These are phyloP conservation scores for Coleophoma cylindrospora DNA, from an alignment of 2,329 filamentous ascomycete genomes.

Conservation along the genomic window DNA sequence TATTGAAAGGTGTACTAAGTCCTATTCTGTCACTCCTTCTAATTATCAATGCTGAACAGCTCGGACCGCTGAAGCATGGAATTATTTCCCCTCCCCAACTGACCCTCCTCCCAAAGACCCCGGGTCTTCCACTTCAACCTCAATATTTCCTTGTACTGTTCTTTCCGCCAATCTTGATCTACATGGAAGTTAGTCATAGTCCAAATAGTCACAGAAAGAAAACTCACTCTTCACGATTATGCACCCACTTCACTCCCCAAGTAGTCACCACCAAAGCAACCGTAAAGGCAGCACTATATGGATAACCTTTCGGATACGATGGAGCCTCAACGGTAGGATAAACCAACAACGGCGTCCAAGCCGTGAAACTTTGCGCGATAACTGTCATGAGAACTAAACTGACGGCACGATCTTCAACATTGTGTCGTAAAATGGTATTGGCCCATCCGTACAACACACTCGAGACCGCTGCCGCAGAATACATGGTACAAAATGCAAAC, in stretches of 20 bases:
- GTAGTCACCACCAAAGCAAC: not conserved
- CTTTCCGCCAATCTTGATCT: too few relatives aligned
- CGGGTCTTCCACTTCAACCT: too few relatives aligned
- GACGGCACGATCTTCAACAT: constrained; percentile 33
- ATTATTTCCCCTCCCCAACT: too few relatives aligned
- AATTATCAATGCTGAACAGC: too few relatives aligned
- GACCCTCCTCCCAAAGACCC: too few relatives aligned
- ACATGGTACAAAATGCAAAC: constrained; percentile 43
- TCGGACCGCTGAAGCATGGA: too few relatives aligned
- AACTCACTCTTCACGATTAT: not conserved
- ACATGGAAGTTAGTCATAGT: too few relatives aligned
- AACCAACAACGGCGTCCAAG: constrained; percentile 37
- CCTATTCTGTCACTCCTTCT: too few relatives aligned
- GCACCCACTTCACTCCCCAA: not conserved
- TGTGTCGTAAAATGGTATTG: constrained; percentile 34
- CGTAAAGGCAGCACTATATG: not conserved
- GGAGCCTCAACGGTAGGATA: constrained; percentile 19
- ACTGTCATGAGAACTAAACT: constrained; percentile 36
- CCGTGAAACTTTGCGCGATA: constrained; percentile 37
- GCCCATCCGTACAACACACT: constrained; percentile 41
- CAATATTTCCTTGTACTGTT: too few relatives aligned
- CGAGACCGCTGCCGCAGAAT: constrained; percentile 36
- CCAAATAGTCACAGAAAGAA: not conserved
- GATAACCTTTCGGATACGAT: not conserved
- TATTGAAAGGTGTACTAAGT: too few relatives aligned